phyloP scores from a whole-genome alignment of 305 asterid species.

The Plantago coronopus region DNA sequence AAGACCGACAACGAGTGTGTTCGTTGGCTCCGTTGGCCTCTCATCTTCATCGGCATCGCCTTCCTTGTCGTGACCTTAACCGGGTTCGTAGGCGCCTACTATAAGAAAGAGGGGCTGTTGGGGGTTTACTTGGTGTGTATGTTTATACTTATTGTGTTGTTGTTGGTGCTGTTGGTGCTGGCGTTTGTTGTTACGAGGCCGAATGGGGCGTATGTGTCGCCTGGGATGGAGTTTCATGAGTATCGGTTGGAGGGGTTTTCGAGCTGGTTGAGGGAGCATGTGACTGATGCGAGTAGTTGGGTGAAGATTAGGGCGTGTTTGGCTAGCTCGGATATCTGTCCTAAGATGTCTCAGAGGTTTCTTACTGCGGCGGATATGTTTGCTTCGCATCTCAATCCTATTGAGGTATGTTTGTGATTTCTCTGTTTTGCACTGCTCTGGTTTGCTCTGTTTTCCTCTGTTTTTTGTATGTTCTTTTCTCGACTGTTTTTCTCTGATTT shows the following conservation, averaged over 20 bases:
- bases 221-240: constrained; percentile 44
- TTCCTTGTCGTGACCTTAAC: constrained; percentile 45
- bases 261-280: constrained; percentile 59
- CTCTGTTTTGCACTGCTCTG: neutral
- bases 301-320: constrained; percentile 60
- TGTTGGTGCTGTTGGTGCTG: constrained; percentile 43
- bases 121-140: constrained; percentile 54
- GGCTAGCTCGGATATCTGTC: constrained; percentile 43
- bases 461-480: too few relatives aligned
- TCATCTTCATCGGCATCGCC: constrained; percentile 53
- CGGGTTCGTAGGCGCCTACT: constrained; percentile 66
- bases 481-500: too few relatives aligned
- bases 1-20: constrained; percentile 71
- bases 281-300: constrained; percentile 50
- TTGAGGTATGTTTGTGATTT: constrained; percentile 35
- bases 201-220: constrained; percentile 45
- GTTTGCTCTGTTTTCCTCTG: too few relatives aligned
- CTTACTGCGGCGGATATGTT: constrained; percentile 49
- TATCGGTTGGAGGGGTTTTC: constrained; percentile 54
- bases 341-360: constrained; percentile 37
- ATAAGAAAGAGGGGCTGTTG: constrained; percentile 53
- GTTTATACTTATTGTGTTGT: constrained; percentile 60
- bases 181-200: constrained; percentile 71
- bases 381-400: constrained; percentile 53
- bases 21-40: constrained; percentile 74